Base-by-base conservation (phyloP, 495 filamentous ascomycete genomes). In the Lophiostoma macrostomum region DNA sequence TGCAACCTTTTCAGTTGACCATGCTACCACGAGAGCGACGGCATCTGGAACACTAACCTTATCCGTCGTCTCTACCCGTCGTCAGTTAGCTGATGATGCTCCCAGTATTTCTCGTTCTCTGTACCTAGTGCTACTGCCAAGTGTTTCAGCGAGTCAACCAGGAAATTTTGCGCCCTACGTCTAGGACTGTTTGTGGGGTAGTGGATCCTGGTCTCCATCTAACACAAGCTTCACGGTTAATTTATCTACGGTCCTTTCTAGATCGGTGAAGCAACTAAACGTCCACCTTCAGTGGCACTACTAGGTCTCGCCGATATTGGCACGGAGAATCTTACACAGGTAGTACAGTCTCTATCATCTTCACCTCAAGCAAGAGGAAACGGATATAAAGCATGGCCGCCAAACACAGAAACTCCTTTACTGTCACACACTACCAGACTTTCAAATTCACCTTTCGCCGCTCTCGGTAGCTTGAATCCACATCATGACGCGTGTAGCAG, bases 121-220 rank as follows among this genome's bases (percentile, higher is more conserved):
- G n/a, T n/a, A n/a, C n/a, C n/a, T n/a, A n/a, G n/a, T n/a, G n/a
- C n/a, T n/a, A n/a, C n/a, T n/a, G n/a, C n/a, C n/a, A n/a, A n/a
- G n/a, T n/a, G n/a, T n/a, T n/a, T n/a, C n/a, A n/a, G n/a, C n/a
- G n/a, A n/a, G n/a, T n/a, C 1, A 6, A 2, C 49, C 25, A 23
- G 49, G 28, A 42, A 32, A 43, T 52, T 52, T 52, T 30, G 22
- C 30, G 38, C 49, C 20, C 36, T 12, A 22, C 32, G 43, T 44
- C 22, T 35, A 56, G 42, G 52, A 56, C 32, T 22, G 52, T 56
- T 49, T 56, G 52, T 56, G 52, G 52, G 44, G 52, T 48, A 56
- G 30, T 20, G 27, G 24, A 56, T 49, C 52, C 52, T 19, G 14
- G 52, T 47, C 23, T 11, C 31, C 24, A 40, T 16, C 16, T 20